These are phyloP conservation scores for Silene vulgaris DNA, from an alignment of 179 eudicot genomes.

Conservation along the genomic window DNA sequence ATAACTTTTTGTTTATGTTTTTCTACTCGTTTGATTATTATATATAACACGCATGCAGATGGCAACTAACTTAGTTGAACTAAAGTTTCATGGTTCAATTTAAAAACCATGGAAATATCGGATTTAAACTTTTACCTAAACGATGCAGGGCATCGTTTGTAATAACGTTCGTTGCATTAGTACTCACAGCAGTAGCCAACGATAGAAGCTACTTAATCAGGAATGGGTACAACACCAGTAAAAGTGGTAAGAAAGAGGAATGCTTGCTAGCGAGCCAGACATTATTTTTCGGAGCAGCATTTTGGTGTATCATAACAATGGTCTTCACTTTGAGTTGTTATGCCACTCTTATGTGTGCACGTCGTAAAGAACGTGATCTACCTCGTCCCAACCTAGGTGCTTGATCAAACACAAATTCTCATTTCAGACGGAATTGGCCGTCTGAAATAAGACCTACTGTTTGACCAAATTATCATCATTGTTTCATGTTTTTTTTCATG, in stretches of 20 bases:
- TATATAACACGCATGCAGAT: too few relatives aligned
- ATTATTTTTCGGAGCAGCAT: constrained; percentile 11
- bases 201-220: background rate
- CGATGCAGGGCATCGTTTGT: constrained; percentile 19
- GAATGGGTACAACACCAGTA: background rate
- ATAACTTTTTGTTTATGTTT: too few relatives aligned
- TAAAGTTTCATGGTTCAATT: too few relatives aligned
- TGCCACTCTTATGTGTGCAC: background rate
- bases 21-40: too few relatives aligned
- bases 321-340: constrained; percentile 8
- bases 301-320: constrained; percentile 17
- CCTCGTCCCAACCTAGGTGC: background rate
- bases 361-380: background rate
- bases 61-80: too few relatives aligned
- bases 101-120: too few relatives aligned
- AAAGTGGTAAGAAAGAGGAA: background rate
- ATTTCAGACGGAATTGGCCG: too few relatives aligned
- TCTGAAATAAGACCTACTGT: background rate
- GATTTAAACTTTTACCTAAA: too few relatives aligned
- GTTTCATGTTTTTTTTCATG: too few relatives aligned
- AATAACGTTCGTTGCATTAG: constrained; percentile 11
- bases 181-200: constrained; percentile 12
- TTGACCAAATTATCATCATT: too few relatives aligned
- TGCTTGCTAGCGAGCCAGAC: background rate
- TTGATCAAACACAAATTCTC: background rate